Evolutionary conservation across 129 eudicot species (phyloP).

Genomic region (Tanacetum coccineum): DNA sequence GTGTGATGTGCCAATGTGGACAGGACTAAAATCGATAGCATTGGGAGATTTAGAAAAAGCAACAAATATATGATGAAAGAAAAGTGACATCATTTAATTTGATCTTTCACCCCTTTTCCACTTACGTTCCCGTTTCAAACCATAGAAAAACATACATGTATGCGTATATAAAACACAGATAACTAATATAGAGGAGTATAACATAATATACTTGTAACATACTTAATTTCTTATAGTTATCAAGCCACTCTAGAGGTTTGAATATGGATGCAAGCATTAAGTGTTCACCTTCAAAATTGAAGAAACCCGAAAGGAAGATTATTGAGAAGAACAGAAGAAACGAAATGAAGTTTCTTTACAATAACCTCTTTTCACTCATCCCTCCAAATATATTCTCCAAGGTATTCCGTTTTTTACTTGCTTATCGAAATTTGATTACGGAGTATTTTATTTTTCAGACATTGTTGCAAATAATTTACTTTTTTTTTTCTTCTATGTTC

Average conservation of each 20-base stretch:
- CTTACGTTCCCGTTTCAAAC: constrained; percentile 22
- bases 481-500: not conserved
- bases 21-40: no score
- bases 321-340: constrained; percentile 65
- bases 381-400: constrained; percentile 35
- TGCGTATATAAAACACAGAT: not conserved
- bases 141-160: not conserved
- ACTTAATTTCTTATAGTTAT: not conserved
- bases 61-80: constrained; percentile 13
- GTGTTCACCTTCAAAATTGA: not conserved
- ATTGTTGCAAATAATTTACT: no score
- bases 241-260: not conserved
- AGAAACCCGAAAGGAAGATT: constrained; percentile 45
- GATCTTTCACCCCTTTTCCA: not conserved
- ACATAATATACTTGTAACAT: not conserved
- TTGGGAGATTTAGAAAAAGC: not conserved
- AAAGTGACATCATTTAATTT: constrained; percentile 1
- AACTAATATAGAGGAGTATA: not conserved
- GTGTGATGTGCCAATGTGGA: no score
- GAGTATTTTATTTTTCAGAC: not conserved
- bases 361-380: constrained; percentile 50
- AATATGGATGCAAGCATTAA: constrained; percentile 15
- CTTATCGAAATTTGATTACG: not conserved
- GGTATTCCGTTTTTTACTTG: constrained; percentile 22
- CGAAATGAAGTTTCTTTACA: constrained; percentile 54